phyloP scores from a whole-genome alignment of 2,329 filamentous ascomycete species.

The Fusarium penzigii region DNA sequence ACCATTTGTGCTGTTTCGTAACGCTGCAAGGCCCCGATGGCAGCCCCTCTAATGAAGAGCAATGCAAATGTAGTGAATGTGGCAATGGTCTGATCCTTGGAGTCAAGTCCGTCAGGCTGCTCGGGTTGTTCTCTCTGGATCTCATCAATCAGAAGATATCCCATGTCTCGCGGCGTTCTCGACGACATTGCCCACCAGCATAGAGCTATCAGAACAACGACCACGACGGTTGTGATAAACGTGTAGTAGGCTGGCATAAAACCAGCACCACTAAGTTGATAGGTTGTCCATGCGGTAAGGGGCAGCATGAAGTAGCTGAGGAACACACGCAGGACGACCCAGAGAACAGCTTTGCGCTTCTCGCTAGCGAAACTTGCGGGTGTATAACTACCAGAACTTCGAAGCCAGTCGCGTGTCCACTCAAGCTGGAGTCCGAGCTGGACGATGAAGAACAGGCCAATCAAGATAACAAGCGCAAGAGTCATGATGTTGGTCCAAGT shows the following conservation, averaged over 20 bases:
- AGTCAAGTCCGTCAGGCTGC: slow-evolving; percentile 39
- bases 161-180: slow-evolving; percentile 25
- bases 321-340: slow-evolving; percentile 65
- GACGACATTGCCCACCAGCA: slow-evolving; percentile 33
- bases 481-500: slow-evolving; percentile 71
- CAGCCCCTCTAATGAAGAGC: slow-evolving; percentile 13
- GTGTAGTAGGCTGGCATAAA: slow-evolving; percentile 27
- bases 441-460: slow-evolving; percentile 58
- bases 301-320: slow-evolving; percentile 78
- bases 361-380: slow-evolving; percentile 6
- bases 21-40: slow-evolving; percentile 18
- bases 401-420: slow-evolving; percentile 42
- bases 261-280: slow-evolving; percentile 55
- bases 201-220: slow-evolving; percentile 21
- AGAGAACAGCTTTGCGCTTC: slow-evolving; percentile 41
- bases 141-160: slow-evolving; percentile 41
- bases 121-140: slow-evolving; percentile 68
- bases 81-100: slow-evolving; percentile 52
- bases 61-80: slow-evolving; percentile 14
- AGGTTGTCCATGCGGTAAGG: slow-evolving; percentile 69
- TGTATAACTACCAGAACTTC: slow-evolving; percentile 36
- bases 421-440: slow-evolving; percentile 38
- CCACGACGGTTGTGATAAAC: slow-evolving; percentile 34
- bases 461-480: slow-evolving; percentile 58
- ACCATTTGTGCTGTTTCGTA: slow-evolving; percentile 14